Conservation (phyloP, 768 basidiomycete species). For the Cystobasidium ongulense region DNA sequence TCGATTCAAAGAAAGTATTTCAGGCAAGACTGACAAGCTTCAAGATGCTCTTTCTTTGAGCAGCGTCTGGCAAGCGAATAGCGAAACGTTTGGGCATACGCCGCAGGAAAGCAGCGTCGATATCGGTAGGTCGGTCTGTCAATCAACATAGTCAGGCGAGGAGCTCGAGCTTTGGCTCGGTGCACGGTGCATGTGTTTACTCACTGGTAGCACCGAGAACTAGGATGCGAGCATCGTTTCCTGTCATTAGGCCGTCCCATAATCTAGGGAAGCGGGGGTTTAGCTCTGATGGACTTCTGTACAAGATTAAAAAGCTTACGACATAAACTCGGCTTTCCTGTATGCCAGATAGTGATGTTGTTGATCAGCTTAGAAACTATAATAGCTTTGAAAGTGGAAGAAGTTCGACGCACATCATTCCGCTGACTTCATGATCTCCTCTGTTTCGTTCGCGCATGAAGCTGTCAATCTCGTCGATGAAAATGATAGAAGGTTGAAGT, state of each 20-base stretch:
- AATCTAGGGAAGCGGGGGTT: background rate
- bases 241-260: conserved; percentile 91
- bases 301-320: conserved; percentile 39
- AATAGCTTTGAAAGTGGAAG: background rate
- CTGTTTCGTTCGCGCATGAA: conserved; percentile 79
- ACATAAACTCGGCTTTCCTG: conserved; percentile 47
- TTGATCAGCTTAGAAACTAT: background rate
- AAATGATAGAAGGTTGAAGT: conserved; percentile 89
- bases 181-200: no score
- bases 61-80: conserved; percentile 65
- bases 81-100: conserved; percentile 95
- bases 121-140: conserved; percentile 77
- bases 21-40: conserved; percentile 57
- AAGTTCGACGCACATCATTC: conserved; percentile 56
- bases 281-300: no score
- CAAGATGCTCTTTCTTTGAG: conserved; percentile 78
- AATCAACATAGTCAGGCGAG: background rate
- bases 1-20: no score
- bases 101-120: conserved; percentile 74
- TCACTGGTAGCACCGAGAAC: conserved; percentile 72
- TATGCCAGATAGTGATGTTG: background rate
- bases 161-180: no score
- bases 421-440: conserved; percentile 92
- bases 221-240: conserved; percentile 45
- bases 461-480: conserved; percentile 97